These are phyloP conservation scores for Mycena rosella DNA, from an alignment of 768 basidiomycete species.

Conservation along the genomic window DNA sequence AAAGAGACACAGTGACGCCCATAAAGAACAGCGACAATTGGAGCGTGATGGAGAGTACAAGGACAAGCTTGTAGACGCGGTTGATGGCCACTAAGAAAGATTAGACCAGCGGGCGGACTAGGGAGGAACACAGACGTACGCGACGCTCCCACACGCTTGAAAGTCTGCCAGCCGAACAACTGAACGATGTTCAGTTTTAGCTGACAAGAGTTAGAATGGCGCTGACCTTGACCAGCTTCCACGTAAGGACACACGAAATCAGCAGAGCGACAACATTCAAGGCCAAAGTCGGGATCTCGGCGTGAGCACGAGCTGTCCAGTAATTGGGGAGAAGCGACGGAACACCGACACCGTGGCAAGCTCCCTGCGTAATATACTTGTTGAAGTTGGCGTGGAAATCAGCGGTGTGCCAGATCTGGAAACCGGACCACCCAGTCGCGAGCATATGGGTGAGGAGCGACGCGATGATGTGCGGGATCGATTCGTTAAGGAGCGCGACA, in stretches of 20 bases:
- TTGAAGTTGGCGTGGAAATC: constrained; percentile 69
- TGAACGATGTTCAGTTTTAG: constrained; percentile 39
- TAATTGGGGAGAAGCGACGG: constrained; percentile 70
- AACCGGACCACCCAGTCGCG: constrained; percentile 79
- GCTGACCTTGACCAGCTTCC: constrained; percentile 78
- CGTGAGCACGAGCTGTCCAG: constrained; percentile 69
- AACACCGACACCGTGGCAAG: constrained; percentile 59
- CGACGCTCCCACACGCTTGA: constrained; percentile 87
- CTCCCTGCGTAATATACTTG: constrained; percentile 70
- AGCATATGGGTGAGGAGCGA: constrained; percentile 79
- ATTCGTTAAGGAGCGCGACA: constrained; percentile 80
- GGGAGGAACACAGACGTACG: constrained; percentile 25
- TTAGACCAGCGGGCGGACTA: not conserved
- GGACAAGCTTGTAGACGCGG: constrained; percentile 78
- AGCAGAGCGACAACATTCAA: constrained; percentile 73
- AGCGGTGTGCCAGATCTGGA: constrained; percentile 73
- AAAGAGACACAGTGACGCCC: constrained; percentile 73
- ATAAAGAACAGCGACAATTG: constrained; percentile 88
- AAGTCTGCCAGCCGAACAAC: constrained; percentile 89
- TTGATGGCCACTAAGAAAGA: constrained; percentile 64
- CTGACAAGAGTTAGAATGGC: not conserved
- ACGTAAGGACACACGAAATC: constrained; percentile 74
- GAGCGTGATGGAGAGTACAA: constrained; percentile 76
- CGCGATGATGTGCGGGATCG: constrained; percentile 84
- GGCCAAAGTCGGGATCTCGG: constrained; percentile 75